A percentile compares a stretch with the other conserved stretches of the same genome.
Conservation (phyloP, 441 rosid genomes). For the Erodium texanum region DNA sequence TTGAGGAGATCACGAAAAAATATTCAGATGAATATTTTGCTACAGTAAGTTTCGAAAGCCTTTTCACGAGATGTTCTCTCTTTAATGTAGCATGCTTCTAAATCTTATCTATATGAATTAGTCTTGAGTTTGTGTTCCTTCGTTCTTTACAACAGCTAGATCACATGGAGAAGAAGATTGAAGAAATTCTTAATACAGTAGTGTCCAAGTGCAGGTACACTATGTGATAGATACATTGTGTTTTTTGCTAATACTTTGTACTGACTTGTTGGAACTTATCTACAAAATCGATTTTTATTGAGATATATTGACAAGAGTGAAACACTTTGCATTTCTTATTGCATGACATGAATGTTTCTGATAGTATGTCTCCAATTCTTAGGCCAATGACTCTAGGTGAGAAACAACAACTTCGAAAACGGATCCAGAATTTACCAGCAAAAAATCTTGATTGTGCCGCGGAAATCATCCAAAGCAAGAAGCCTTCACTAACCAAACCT, state of each 20-base stretch:
- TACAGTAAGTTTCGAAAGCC: conserved; percentile 29
- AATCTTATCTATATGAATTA: neutral
- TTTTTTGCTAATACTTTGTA: too few species aligned
- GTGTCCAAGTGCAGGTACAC: conserved; percentile 43
- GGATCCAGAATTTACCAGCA: conserved; percentile 39
- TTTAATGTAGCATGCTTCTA: neutral
- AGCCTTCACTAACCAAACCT: conserved; percentile 12
- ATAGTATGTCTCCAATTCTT: conserved; percentile 12
- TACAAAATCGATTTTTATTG: too few species aligned
- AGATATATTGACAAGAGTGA: too few species aligned
- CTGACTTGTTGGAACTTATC: too few species aligned
- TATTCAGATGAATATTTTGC: conserved; percentile 36
- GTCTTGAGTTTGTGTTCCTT: neutral
- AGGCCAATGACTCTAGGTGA: conserved; percentile 50
- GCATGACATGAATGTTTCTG: neutral
- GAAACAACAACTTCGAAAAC: conserved; percentile 36
- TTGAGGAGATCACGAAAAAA: conserved; percentile 35
- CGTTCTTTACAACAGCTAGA: conserved; percentile 25
- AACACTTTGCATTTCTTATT: neutral
- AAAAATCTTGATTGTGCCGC: conserved; percentile 36
- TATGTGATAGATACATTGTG: too few species aligned
- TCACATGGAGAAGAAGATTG: conserved; percentile 48
- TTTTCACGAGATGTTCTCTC: neutral
- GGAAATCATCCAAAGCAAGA: conserved; percentile 31
- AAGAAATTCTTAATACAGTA: conserved; percentile 37